Conservation (phyloP, 371 early-diverging fungal genomes). For the Circinella minor region DNA sequence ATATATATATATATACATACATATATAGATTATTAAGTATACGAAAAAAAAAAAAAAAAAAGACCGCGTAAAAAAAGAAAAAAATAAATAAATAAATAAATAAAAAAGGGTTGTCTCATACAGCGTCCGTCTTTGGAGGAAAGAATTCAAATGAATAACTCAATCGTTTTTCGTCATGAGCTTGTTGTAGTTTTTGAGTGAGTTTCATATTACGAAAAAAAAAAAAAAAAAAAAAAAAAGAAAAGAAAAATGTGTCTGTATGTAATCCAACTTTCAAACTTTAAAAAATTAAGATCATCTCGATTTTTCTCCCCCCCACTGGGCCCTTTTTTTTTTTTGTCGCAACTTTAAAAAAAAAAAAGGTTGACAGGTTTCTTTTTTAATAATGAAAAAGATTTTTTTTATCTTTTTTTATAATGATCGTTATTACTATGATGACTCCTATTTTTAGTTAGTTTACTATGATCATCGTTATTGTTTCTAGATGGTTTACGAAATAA, state of each 20-base stretch:
- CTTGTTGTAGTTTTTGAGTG: conserved; percentile 52
- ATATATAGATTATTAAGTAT: no score
- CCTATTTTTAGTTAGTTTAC: no score
- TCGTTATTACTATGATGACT: no score
- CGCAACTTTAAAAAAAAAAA: conserved; percentile 4
- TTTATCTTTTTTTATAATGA: no score
- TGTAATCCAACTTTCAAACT: no score
- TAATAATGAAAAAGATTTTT: no score
- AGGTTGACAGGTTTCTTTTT: neutral
- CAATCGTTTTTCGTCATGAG: conserved; percentile 37
- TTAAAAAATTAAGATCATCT: neutral
- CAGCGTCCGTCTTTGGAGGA: conserved; percentile 95
- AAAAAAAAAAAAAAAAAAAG: no score
- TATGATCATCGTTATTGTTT: neutral
- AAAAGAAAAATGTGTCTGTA: no score
- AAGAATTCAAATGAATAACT: conserved; percentile 95
- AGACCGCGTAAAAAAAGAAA: neutral
- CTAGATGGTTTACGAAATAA: conserved; percentile 11
- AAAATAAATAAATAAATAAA: conserved; percentile 6
- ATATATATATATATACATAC: no score
- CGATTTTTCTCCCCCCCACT: neutral
- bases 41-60: neutral
- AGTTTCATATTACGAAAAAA: conserved; percentile 59
- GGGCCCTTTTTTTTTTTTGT: neutral
- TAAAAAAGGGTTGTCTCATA: conserved; percentile 36